These are phyloP conservation scores for Pyrenopolyporus hunteri DNA, from an alignment of 495 filamentous ascomycete species.

Conservation along the genomic window DNA sequence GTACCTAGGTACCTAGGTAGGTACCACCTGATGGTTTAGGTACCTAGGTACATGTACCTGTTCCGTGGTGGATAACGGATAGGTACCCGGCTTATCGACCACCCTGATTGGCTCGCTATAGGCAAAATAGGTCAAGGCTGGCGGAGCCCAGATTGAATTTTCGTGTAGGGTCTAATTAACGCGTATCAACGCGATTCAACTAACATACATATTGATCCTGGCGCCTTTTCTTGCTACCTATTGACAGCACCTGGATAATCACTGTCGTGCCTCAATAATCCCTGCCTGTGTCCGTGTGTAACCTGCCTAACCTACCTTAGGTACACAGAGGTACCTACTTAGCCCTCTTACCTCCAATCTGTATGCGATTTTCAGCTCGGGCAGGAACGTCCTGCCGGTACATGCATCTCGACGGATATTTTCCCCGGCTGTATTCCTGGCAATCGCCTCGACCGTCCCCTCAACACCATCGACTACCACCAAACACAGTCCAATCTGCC, in stretches of 20 bases:
- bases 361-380: not conserved
- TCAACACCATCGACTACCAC: too few relatives aligned
- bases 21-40: not conserved
- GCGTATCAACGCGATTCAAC: slow-evolving; percentile 4
- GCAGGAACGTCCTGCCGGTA: not conserved
- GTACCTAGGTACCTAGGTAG: slow-evolving; percentile 4
- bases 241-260: not conserved
- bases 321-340: too few relatives aligned
- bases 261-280: too few relatives aligned
- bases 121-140: not conserved
- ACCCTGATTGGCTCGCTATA: not conserved
- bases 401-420: too few relatives aligned
- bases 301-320: too few relatives aligned
- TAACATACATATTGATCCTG: not conserved
- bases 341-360: too few relatives aligned
- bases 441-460: too few relatives aligned
- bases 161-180: slow-evolving; percentile 17
- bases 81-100: too few relatives aligned
- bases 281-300: too few relatives aligned
- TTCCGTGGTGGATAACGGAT: too few relatives aligned
- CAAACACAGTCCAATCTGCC: not conserved
- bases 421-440: too few relatives aligned
- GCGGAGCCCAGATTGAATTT: slow-evolving; percentile 2
- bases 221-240: not conserved
- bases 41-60: not conserved